Conservation (phyloP, 2,329 filamentous ascomycete species). For the Moelleriella libera region DNA sequence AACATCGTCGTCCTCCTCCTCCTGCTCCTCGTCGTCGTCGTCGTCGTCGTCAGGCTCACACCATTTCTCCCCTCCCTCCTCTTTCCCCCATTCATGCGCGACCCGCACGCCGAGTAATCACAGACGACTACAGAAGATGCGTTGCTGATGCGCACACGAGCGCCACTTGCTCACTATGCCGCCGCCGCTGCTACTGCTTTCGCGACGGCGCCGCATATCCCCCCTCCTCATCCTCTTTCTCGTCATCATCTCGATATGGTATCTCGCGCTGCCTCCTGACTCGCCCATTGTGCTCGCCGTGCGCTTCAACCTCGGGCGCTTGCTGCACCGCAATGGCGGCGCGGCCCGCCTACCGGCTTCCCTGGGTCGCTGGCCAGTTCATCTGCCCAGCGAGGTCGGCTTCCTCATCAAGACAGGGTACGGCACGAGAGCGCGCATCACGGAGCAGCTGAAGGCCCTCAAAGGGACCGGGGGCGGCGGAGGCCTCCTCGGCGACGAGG, state of each 20-base stretch:
- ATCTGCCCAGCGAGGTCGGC: slow-evolving; percentile 30
- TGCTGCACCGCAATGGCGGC: slow-evolving; percentile 11
- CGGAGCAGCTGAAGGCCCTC: slow-evolving; percentile 21
- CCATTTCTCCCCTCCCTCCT: too few species aligned
- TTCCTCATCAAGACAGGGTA: slow-evolving; percentile 42
- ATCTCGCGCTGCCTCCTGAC: slow-evolving; percentile 17
- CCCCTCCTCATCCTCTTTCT: slow-evolving; percentile 10
- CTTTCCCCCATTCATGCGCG: too few species aligned
- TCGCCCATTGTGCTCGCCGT: slow-evolving; percentile 18
- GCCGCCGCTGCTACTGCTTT: neutral
- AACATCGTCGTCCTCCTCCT: too few species aligned
- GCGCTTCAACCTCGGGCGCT: slow-evolving; percentile 18
- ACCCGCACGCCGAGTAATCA: too few species aligned
- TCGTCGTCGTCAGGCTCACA: too few species aligned
- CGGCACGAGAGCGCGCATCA: slow-evolving; percentile 34
- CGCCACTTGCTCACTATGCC: neutral
- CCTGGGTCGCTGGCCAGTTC: slow-evolving; percentile 25
- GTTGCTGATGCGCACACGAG: too few species aligned
- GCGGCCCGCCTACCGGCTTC: slow-evolving; percentile 27
- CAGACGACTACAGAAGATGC: too few species aligned
- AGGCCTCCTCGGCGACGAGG: slow-evolving; percentile 20
- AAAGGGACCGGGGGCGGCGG: slow-evolving; percentile 5
- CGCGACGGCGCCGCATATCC: slow-evolving; percentile 15
- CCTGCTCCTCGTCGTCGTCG: too few species aligned
- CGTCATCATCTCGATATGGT: slow-evolving; percentile 12